phyloP scores from a whole-genome alignment of 306 rosid species.

The Medicago truncatula region MtrunA17r5.0-ANR NC_053043.1:6965001-6965500 shows the following conservation, averaged over 20 bases:
- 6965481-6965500: constrained; percentile 41
- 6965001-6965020: constrained; percentile 80
- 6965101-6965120: constrained; percentile 61
- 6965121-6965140: constrained; percentile 58
- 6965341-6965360: constrained; percentile 52
- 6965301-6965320: constrained; percentile 57
- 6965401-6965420: constrained; percentile 49
- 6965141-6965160: constrained; percentile 66
- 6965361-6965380: constrained; percentile 55
- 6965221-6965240: constrained; percentile 73
- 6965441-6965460: constrained; percentile 48
- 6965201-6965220: constrained; percentile 56
- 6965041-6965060: constrained; percentile 61
- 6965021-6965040: constrained; percentile 79
- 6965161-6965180: constrained; percentile 90
- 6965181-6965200: constrained; percentile 73
- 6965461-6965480: constrained; percentile 46
- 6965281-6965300: constrained; percentile 70
- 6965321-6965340: constrained; percentile 52
- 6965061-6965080: constrained; percentile 53
- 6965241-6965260: constrained; percentile 70
- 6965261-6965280: constrained; percentile 68
- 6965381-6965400: constrained; percentile 55
- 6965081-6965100: constrained; percentile 45
- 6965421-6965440: constrained; percentile 41